A percentile compares a stretch with the other conserved stretches of the same genome.
These are phyloP conservation scores for Apiotrichum sp. DNA, from an alignment of 1,284 basidiomycete species.

Conservation along the genomic window DNA sequence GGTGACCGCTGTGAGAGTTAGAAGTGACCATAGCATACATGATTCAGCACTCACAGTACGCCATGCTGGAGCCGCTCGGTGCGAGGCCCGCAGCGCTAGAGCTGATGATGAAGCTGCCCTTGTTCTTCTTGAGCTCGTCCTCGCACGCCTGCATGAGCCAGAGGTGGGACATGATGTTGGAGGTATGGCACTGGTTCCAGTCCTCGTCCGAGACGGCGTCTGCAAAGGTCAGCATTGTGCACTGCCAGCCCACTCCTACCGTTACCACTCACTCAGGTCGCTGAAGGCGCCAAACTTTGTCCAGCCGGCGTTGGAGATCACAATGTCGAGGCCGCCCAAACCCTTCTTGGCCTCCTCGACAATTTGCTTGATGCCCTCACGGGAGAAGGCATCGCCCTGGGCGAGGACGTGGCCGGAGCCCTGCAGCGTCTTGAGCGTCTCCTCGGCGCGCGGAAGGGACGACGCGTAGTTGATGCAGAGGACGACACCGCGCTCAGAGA, in stretches of 20 bases:
- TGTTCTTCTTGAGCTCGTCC: slow-evolving; percentile 10
- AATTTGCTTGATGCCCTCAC: slow-evolving; percentile 15
- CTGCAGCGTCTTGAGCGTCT: slow-evolving; percentile 10
- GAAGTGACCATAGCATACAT: neutral
- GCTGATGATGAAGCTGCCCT: slow-evolving; percentile 16
- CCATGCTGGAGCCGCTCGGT: slow-evolving; percentile 19
- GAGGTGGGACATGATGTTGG: slow-evolving; percentile 19
- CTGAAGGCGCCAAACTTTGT: slow-evolving; percentile 20
- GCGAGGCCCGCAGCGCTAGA: slow-evolving; percentile 13
- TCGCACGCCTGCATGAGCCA: slow-evolving; percentile 17
- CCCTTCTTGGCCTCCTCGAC: slow-evolving; percentile 13
- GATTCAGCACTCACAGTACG: neutral
- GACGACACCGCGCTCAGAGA: slow-evolving; percentile 16
- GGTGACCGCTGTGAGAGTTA: slow-evolving; percentile 13
- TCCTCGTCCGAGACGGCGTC: slow-evolving; percentile 11
- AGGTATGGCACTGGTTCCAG: slow-evolving; percentile 16
- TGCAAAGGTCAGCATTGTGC: neutral
- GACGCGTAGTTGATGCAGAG: slow-evolving; percentile 21
- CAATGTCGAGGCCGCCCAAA: slow-evolving; percentile 20
- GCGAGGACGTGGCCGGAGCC: slow-evolving; percentile 19
- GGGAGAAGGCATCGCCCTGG: slow-evolving; percentile 20
- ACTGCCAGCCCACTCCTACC: too few relatives aligned
- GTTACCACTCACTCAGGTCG: slow-evolving; percentile 16
- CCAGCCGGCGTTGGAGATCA: slow-evolving; percentile 25
- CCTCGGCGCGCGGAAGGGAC: slow-evolving; percentile 17